These are phyloP conservation scores for Pyrrhoderma lamaoense DNA, from an alignment of 1,284 basidiomycete genomes.

Conservation along the genomic window DNA sequence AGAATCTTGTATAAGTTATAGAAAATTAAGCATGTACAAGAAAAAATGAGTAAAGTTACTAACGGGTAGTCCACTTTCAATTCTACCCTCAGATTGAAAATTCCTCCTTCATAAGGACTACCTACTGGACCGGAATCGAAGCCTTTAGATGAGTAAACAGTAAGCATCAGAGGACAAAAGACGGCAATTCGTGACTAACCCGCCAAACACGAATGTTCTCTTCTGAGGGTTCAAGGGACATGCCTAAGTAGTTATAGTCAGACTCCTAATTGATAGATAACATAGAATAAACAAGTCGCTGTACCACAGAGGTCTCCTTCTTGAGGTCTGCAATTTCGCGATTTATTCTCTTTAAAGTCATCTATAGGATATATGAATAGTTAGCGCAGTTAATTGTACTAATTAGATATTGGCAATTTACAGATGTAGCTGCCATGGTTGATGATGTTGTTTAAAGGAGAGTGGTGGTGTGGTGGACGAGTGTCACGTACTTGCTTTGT, in stretches of 20 bases:
- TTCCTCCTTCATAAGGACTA: conserved; percentile 82
- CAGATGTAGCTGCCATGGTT: not conserved
- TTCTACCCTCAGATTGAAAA: conserved; percentile 69
- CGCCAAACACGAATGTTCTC: conserved; percentile 46
- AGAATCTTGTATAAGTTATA: conserved; percentile 49
- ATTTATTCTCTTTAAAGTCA: conserved; percentile 81
- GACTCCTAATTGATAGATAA: no score
- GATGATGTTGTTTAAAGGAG: not conserved
- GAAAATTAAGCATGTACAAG: not conserved
- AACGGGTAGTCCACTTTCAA: conserved; percentile 81
- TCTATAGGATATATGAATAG: conserved; percentile 36
- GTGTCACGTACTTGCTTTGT: not conserved
- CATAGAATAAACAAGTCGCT: no score
- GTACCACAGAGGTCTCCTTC: conserved; percentile 70
- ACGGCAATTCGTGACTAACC: conserved; percentile 18
- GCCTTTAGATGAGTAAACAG: conserved; percentile 62
- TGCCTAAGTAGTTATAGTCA: conserved; percentile 27
- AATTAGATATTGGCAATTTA: no score
- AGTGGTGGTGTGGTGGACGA: not conserved
- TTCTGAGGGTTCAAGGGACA: conserved; percentile 59
- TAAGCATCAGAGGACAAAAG: conserved; percentile 29
- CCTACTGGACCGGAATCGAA: conserved; percentile 78
- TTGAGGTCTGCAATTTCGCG: conserved; percentile 79
- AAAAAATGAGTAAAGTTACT: conserved; percentile 26
- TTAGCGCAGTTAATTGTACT: no score